A percentile compares a stretch with the other conserved stretches of the same genome.
phyloP scores from a whole-genome alignment of 83 land plant genomes.

The Picea mariana region DNA sequence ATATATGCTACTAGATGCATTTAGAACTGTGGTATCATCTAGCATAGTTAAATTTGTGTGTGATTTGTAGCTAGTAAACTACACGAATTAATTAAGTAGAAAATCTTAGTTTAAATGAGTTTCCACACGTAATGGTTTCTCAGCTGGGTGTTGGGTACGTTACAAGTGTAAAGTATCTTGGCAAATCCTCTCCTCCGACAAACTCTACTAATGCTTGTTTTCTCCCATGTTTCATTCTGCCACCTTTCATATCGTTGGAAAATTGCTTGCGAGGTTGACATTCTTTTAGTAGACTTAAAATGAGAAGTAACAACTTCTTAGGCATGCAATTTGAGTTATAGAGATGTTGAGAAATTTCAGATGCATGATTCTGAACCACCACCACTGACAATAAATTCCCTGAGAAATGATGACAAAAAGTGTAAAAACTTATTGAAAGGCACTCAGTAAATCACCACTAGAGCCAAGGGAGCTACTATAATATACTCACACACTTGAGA shows the following conservation, averaged over 20 bases:
- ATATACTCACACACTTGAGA: constrained; percentile 53
- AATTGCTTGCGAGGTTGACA: not conserved
- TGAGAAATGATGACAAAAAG: constrained; percentile 53
- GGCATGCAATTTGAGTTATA: constrained; percentile 18
- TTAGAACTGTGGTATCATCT: too few species aligned
- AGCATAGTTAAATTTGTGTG: too few species aligned
- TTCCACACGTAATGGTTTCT: too few species aligned
- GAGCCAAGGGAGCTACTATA: constrained; percentile 40
- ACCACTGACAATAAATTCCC: constrained; percentile 54
- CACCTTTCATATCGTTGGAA: not conserved
- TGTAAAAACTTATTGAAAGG: constrained; percentile 46
- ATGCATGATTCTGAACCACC: constrained; percentile 6
- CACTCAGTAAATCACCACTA: constrained; percentile 30
- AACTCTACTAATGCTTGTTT: too few species aligned
- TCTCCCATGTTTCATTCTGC: not conserved
- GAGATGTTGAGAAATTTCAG: constrained; percentile 8
- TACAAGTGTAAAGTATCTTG: too few species aligned
- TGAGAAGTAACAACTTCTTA: constrained; percentile 17
- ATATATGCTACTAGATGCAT: too few species aligned
- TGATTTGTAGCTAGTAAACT: too few species aligned
- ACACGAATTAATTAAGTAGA: too few species aligned
- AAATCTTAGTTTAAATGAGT: too few species aligned
- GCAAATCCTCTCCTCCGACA: too few species aligned
- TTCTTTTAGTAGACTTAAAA: constrained; percentile 11
- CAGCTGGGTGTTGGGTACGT: too few species aligned